Conservation (phyloP, 257 asterid genomes). For the Scutellaria barbata region DNA sequence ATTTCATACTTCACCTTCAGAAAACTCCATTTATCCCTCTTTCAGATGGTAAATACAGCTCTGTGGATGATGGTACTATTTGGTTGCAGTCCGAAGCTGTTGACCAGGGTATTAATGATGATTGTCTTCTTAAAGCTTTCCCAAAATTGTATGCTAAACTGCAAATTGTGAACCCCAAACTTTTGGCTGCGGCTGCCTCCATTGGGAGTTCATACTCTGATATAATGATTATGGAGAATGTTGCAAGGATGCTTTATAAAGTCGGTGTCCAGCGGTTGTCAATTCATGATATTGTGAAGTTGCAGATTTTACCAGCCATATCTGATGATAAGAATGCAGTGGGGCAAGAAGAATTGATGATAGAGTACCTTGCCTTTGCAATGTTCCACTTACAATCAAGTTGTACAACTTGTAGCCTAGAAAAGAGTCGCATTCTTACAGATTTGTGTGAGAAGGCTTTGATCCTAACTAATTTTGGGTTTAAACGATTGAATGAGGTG, state of each 20-base stretch:
- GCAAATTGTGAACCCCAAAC: slow-evolving; percentile 70
- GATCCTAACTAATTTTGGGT: slow-evolving; percentile 79
- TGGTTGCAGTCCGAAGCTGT: slow-evolving; percentile 74
- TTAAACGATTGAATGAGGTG: slow-evolving; percentile 59
- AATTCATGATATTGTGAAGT: slow-evolving; percentile 83
- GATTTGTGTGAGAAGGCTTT: slow-evolving; percentile 64
- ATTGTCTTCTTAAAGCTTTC: slow-evolving; percentile 58
- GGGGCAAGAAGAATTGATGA: slow-evolving; percentile 60
- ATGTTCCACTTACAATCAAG: slow-evolving; percentile 87
- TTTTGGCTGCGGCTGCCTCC: slow-evolving; percentile 65
- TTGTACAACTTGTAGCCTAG: slow-evolving; percentile 66
- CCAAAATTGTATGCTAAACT: slow-evolving; percentile 71
- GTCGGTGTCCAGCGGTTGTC: slow-evolving; percentile 89
- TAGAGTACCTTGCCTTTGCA: slow-evolving; percentile 81
- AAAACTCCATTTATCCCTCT: slow-evolving; percentile 85
- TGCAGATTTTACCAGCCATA: slow-evolving; percentile 75
- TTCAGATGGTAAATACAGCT: slow-evolving; percentile 72
- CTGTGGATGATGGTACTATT: slow-evolving; percentile 69
- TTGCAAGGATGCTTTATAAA: slow-evolving; percentile 72
- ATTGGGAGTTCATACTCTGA: slow-evolving; percentile 51
- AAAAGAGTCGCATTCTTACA: slow-evolving; percentile 57
- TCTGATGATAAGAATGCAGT: slow-evolving; percentile 50
- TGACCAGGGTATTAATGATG: slow-evolving; percentile 52
- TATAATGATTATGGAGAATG: slow-evolving; percentile 54
- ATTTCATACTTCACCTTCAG: slow-evolving; percentile 56